Conservation (phyloP, 768 basidiomycete genomes). For the Rhodotorula babjevae region DNA sequence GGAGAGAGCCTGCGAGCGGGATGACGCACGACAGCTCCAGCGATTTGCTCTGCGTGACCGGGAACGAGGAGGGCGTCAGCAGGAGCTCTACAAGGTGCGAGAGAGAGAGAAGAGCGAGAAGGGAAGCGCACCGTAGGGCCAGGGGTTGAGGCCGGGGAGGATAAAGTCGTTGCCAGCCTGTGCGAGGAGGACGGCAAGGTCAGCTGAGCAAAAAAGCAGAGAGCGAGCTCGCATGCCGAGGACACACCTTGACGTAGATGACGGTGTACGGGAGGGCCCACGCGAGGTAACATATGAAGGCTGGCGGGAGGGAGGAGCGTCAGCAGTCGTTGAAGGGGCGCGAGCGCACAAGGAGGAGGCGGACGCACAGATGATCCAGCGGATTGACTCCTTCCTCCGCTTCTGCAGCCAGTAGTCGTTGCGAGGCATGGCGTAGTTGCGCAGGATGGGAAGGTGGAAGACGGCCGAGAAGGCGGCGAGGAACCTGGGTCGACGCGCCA, state of each 20-base stretch:
- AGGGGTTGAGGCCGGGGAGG: constrained; percentile 2
- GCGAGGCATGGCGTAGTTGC: neutral
- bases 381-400: neutral
- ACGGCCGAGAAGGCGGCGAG: neutral
- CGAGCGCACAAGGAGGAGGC: neutral
- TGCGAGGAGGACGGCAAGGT: neutral
- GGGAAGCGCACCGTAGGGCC: constrained; percentile 10
- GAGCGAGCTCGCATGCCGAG: too few relatives aligned
- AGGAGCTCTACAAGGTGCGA: too few relatives aligned
- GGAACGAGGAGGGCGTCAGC: too few relatives aligned
- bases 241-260: neutral
- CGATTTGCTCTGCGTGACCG: constrained; percentile 17
- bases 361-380: neutral
- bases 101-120: neutral
- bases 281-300: neutral
- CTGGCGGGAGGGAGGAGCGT: neutral
- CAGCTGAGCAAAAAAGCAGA: too few relatives aligned
- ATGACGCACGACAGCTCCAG: neutral
- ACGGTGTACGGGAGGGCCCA: neutral
- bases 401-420: neutral
- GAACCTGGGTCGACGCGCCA: neutral
- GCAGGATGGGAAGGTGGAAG: neutral
- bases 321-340: neutral
- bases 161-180: neutral
- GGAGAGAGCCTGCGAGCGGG: neutral